phyloP scores from a whole-genome alignment of 768 basidiomycete species.

The Hericium coralloides region DNA sequence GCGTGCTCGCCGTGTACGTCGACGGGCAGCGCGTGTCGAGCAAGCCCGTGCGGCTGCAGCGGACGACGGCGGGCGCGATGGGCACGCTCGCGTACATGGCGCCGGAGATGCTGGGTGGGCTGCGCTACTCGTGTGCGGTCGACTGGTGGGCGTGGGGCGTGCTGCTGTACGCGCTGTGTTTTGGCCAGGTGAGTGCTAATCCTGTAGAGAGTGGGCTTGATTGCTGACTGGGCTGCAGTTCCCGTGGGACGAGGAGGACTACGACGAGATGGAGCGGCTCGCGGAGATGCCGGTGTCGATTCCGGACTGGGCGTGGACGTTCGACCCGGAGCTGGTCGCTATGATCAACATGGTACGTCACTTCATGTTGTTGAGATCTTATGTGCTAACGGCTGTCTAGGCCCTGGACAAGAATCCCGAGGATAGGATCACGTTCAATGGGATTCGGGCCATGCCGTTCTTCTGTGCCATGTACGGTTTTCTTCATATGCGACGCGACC shows the following conservation, averaged over 20 bases:
- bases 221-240: not conserved
- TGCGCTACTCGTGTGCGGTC: conserved; percentile 8
- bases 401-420: not conserved
- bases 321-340: not conserved
- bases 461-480: not conserved
- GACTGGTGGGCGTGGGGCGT: conserved; percentile 15
- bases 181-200: conserved; percentile 1
- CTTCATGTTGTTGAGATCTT: too few species aligned
- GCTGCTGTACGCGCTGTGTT: conserved; percentile 7
- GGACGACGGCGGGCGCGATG: not conserved
- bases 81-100: conserved; percentile 13
- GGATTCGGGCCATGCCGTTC: not conserved
- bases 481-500: not conserved
- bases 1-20: too few species aligned
- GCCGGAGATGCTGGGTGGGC: conserved; percentile 7
- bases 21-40: not conserved
- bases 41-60: not conserved
- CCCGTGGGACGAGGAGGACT: not conserved
- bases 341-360: not conserved
- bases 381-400: not conserved
- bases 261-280: not conserved
- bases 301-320: not conserved
- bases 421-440: not conserved
- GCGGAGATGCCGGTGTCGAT: not conserved
- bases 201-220: too few species aligned